Conservation (phyloP, 2,329 filamentous ascomycete species). For the Fusarium longipes region DNA sequence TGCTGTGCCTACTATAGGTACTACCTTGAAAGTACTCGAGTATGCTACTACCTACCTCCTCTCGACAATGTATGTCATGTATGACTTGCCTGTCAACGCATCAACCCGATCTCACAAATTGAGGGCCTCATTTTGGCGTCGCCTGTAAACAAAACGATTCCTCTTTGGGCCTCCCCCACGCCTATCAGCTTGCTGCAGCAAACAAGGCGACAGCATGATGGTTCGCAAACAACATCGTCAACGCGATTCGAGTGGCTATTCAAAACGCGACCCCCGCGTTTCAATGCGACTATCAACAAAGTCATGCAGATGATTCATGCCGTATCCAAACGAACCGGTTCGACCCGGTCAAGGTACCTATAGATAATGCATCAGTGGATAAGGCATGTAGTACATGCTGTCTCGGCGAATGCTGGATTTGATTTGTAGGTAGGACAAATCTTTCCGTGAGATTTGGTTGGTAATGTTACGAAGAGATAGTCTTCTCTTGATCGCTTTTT, state of each 20-base stretch:
- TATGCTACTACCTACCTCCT: constrained; percentile 4
- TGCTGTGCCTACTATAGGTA: background rate
- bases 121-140: constrained; percentile 15
- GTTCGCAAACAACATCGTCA: constrained; percentile 32
- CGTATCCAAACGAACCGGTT: constrained; percentile 15
- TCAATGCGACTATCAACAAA: constrained; percentile 5
- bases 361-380: background rate
- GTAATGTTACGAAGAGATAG: background rate
- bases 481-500: background rate
- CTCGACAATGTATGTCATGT: constrained; percentile 32
- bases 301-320: constrained; percentile 13
- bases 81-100: constrained; percentile 35
- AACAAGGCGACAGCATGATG: constrained; percentile 30
- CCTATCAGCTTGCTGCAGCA: constrained; percentile 22
- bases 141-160: constrained; percentile 32
- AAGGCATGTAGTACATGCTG: background rate
- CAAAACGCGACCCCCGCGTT: constrained; percentile 28
- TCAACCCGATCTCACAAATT: constrained; percentile 8
- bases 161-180: constrained; percentile 9
- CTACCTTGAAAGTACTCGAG: background rate
- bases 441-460: background rate
- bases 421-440: background rate
- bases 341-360: background rate
- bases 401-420: background rate
- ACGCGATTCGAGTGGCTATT: constrained; percentile 26